Evolutionary conservation across 1,284 basidiomycete species (phyloP).

Genomic region (Quambalaria eucalypti): DNA sequence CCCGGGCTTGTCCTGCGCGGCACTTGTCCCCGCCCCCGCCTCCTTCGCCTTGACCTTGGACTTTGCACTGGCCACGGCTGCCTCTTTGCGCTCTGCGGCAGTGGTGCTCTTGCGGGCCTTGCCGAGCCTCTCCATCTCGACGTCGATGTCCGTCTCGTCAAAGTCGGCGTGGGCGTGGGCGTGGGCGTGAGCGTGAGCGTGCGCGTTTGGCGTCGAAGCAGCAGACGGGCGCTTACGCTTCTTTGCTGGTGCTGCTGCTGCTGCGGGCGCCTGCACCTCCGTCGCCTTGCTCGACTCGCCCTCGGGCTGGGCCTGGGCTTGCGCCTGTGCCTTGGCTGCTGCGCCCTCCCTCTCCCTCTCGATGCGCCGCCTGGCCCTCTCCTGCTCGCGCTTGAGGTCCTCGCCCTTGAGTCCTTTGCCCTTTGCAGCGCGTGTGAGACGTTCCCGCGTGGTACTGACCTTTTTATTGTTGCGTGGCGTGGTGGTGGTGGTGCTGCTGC

Average conservation of each 20-base stretch:
- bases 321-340: too few relatives aligned
- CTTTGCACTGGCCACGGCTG: background rate
- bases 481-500: background rate
- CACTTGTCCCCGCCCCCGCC: background rate
- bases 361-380: background rate
- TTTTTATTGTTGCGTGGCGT: background rate
- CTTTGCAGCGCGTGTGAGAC: background rate
- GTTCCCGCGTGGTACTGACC: background rate
- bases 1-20: background rate
- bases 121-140: background rate
- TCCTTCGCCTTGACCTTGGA: background rate
- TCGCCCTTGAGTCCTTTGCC: constrained; percentile 1
- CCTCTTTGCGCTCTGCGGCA: background rate
- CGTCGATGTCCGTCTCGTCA: background rate
- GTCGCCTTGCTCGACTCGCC: background rate
- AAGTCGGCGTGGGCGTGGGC: background rate
- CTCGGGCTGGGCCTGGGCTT: too few relatives aligned
- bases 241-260: background rate
- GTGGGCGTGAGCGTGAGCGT: background rate
- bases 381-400: background rate
- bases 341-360: background rate
- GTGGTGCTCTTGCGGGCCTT: background rate
- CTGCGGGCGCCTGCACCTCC: background rate
- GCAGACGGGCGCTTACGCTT: too few relatives aligned
- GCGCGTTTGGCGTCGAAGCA: too few relatives aligned